phyloP scores from a whole-genome alignment of 371 early-diverging fungal species.

The Nematocida displodere region DNA sequence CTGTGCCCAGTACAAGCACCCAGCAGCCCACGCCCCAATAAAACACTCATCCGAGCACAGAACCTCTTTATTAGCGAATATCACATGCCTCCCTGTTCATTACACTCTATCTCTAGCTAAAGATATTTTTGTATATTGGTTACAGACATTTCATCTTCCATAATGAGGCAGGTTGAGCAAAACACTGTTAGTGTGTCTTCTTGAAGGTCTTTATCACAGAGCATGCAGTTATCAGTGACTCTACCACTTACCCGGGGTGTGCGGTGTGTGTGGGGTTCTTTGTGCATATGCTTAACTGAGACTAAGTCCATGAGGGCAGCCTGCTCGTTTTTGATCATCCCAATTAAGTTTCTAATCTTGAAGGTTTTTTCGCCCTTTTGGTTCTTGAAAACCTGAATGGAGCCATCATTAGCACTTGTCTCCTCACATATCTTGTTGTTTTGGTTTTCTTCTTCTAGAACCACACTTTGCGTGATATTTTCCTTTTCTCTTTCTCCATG shows the following conservation, averaged over 20 bases:
- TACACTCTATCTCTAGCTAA: too few relatives aligned
- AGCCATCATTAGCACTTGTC: background rate
- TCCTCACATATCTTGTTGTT: background rate
- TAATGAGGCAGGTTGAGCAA: background rate
- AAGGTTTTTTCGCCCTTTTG: constrained; percentile 21
- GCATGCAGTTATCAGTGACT: background rate
- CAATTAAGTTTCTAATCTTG: constrained; percentile 6
- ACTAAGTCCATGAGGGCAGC: background rate
- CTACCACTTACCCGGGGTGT: background rate
- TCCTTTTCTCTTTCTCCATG: background rate
- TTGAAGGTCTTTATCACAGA: background rate
- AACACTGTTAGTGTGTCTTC: background rate
- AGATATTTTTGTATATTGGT: too few relatives aligned
- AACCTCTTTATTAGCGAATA: too few relatives aligned
- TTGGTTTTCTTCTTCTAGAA: background rate
- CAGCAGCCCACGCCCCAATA: too few relatives aligned
- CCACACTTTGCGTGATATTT: background rate
- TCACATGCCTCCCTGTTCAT: too few relatives aligned
- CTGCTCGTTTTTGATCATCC: background rate
- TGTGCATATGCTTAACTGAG: background rate
- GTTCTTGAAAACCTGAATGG: constrained; percentile 7
- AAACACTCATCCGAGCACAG: too few relatives aligned
- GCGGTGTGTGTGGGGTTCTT: background rate
- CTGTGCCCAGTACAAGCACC: too few relatives aligned
- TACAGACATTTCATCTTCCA: too few relatives aligned